These are phyloP conservation scores for Macrolepiota fuliginosa DNA, from an alignment of 768 basidiomycete genomes.

Conservation along the genomic window DNA sequence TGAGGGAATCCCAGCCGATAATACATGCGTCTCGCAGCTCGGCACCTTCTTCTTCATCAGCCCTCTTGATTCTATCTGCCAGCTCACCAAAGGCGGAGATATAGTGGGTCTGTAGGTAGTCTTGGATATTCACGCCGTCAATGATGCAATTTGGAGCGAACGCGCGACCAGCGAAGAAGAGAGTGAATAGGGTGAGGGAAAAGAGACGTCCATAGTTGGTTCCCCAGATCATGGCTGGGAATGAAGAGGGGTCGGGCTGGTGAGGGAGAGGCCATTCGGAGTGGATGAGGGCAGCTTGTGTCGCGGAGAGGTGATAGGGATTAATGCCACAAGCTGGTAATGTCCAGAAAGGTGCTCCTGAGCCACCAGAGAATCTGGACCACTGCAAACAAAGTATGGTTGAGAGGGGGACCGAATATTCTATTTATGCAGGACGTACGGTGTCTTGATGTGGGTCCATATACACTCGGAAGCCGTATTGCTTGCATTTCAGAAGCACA, in stretches of 20 bases:
- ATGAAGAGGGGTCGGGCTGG: constrained; percentile 61
- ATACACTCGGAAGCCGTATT: constrained; percentile 87
- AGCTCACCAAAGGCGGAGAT: constrained; percentile 73
- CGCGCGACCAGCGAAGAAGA: constrained; percentile 89
- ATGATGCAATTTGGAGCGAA: constrained; percentile 92
- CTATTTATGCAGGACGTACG: constrained; percentile 46
- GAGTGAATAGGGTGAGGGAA: constrained; percentile 86
- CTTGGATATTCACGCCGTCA: constrained; percentile 90
- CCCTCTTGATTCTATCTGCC: constrained; percentile 61
- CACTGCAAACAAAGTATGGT: constrained; percentile 50
- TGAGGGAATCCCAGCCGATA: constrained; percentile 96
- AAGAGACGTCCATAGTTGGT: constrained; percentile 93
- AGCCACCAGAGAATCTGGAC: constrained; percentile 94
- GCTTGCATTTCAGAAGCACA: constrained; percentile 87
- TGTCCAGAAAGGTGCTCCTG: constrained; percentile 95
- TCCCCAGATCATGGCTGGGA: constrained; percentile 96
- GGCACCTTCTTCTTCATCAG: constrained; percentile 48
- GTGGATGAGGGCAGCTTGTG: constrained; percentile 84
- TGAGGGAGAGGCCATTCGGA: constrained; percentile 77
- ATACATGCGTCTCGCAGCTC: constrained; percentile 82
- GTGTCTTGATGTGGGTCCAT: constrained; percentile 97
- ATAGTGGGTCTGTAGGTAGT: constrained; percentile 78
- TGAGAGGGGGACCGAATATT: not conserved
- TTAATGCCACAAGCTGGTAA: constrained; percentile 88
- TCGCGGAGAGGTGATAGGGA: constrained; percentile 80